Percentiles rank a stretch among this genome's conserved stretches.
These are phyloP conservation scores for Primulina tabacum DNA, from an alignment of 257 asterid genomes.

Conservation along the genomic window DNA sequence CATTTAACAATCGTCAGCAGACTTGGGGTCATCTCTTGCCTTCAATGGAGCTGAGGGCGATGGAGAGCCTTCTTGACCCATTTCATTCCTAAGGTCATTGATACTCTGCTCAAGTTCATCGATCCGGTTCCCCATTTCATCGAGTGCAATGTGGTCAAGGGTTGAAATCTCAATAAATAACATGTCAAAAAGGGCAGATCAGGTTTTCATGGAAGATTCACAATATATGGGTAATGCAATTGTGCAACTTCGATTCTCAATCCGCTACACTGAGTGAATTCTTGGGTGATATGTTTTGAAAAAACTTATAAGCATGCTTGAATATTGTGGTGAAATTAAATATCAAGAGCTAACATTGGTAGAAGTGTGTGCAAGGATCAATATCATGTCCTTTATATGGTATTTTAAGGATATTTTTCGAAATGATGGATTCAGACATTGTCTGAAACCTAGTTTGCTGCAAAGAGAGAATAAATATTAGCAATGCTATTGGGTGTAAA, in stretches of 20 bases:
- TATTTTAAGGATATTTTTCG: conserved; percentile 73
- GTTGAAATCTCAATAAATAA: conserved; percentile 13
- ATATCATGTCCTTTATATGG: neutral
- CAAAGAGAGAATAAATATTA: conserved; percentile 26
- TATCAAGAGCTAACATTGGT: neutral
- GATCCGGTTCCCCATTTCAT: conserved; percentile 88
- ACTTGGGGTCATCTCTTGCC: conserved; percentile 48
- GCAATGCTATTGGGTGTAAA: conserved; percentile 15
- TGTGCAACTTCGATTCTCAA: neutral
- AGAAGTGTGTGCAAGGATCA: neutral
- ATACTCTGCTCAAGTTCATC: conserved; percentile 93
- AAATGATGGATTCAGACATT: conserved; percentile 85
- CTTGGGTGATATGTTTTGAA: neutral
- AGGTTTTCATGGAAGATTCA: neutral
- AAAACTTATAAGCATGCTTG: neutral
- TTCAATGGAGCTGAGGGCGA: conserved; percentile 63
- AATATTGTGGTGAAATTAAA: neutral
- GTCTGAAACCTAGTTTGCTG: conserved; percentile 95
- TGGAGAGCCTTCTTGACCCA: conserved; percentile 84
- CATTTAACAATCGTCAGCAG: conserved; percentile 49
- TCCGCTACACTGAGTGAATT: neutral
- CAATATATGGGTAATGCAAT: neutral
- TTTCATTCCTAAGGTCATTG: conserved; percentile 77
- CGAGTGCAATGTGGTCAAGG: conserved; percentile 64
- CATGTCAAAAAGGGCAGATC: neutral